Conservation (phyloP, 2,329 filamentous ascomycete genomes). For the Curvularia sp. region DNA sequence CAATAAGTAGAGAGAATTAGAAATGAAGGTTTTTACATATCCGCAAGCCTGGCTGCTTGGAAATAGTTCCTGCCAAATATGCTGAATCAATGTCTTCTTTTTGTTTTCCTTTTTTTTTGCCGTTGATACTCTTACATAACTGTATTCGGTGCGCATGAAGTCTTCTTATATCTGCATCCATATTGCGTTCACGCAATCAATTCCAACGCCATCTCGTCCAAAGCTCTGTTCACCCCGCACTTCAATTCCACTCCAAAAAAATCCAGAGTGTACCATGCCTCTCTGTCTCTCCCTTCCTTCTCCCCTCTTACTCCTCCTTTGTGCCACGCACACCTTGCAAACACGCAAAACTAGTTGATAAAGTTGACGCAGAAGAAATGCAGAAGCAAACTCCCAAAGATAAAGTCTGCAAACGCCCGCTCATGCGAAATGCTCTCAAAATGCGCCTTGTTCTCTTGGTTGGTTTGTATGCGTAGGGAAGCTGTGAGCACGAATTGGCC, state of each 20-base stretch:
- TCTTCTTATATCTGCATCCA: background rate
- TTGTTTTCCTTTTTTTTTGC: background rate
- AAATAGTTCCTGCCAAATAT: background rate
- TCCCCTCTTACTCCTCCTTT: too few relatives aligned
- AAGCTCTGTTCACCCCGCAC: background rate
- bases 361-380: slow-evolving; percentile 99
- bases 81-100: background rate
- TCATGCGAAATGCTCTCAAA: slow-evolving; percentile 81
- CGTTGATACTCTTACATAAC: slow-evolving; percentile 9
- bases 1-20: background rate
- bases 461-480: slow-evolving; percentile 89
- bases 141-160: background rate
- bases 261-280: background rate
- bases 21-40: background rate
- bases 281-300: background rate
- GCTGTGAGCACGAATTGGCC: slow-evolving; percentile 97
- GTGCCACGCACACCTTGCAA: background rate
- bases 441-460: slow-evolving; percentile 77
- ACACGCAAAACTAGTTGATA: slow-evolving; percentile 73
- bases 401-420: slow-evolving; percentile 92
- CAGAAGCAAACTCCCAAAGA: slow-evolving; percentile 92
- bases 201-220: background rate
- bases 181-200: background rate
- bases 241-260: background rate
- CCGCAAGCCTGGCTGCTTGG: background rate